Conservation (phyloP, 2,329 filamentous ascomycete genomes). For the Apiospora hydei region DNA sequence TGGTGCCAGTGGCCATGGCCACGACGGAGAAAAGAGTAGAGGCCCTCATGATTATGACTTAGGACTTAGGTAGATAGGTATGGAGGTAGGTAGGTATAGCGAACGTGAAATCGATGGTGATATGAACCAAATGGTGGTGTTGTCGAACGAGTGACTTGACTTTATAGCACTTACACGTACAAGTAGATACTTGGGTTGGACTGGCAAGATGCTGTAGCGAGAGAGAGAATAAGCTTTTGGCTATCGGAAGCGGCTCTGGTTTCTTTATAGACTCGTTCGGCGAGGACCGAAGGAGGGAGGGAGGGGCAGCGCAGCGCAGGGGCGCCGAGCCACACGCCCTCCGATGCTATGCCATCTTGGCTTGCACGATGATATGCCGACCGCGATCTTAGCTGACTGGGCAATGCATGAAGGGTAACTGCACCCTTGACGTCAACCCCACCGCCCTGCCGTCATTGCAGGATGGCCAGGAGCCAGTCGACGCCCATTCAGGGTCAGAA, state of each 20-base stretch:
- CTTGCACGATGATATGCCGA: constrained; percentile 18
- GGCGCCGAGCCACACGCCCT: constrained; percentile 1
- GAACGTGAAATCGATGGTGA: background rate
- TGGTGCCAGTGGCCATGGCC: constrained; percentile 7
- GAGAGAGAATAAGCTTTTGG: constrained; percentile 2
- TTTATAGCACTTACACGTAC: background rate
- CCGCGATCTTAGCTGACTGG: background rate
- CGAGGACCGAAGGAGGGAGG: background rate
- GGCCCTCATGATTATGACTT: constrained; percentile 19
- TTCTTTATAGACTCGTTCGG: constrained; percentile 9
- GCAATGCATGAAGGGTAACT: background rate
- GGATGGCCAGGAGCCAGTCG: background rate
- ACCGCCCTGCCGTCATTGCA: constrained; percentile 1
- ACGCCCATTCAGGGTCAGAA: background rate
- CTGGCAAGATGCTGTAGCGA: constrained; percentile 11
- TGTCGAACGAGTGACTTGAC: constrained; percentile 15
- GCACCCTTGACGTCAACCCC: constrained; percentile 14
- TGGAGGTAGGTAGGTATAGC: background rate
- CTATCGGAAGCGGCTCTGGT: background rate
- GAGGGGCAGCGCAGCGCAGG: background rate
- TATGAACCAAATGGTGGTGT: background rate
- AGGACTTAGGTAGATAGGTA: background rate
- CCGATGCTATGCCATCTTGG: constrained; percentile 8
- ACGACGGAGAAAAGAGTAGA: constrained; percentile 15
- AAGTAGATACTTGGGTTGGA: constrained; percentile 6